These are phyloP conservation scores for Parietaria judaica DNA, from an alignment of 306 rosid species.

Conservation along the genomic window DNA sequence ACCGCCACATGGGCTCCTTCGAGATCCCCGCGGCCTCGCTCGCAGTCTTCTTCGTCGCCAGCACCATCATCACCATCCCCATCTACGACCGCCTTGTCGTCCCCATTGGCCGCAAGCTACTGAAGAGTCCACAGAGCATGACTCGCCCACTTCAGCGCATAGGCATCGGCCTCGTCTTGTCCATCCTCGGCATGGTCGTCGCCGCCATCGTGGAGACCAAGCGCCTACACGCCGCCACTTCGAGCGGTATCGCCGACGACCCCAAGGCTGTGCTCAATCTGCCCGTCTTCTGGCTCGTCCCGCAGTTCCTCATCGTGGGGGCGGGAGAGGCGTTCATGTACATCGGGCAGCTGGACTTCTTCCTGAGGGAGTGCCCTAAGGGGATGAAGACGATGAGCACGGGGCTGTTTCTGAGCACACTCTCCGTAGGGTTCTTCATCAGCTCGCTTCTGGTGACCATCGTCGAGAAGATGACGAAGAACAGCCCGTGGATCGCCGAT, in stretches of 20 bases:
- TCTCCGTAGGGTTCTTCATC: conserved; percentile 68
- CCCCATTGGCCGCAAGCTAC: conserved; percentile 34
- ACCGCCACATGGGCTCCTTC: conserved; percentile 62
- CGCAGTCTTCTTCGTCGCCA: conserved; percentile 67
- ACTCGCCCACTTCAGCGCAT: conserved; percentile 60
- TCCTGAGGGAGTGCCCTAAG: conserved; percentile 73
- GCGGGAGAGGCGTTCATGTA: conserved; percentile 78
- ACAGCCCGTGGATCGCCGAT: conserved; percentile 68
- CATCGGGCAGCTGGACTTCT: conserved; percentile 75
- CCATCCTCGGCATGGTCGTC: conserved; percentile 48
- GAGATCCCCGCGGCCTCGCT: conserved; percentile 71
- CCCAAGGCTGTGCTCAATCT: conserved; percentile 31
- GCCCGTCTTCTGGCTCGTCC: conserved; percentile 71
- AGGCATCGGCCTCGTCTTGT: conserved; percentile 53
- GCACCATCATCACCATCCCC: conserved; percentile 64
- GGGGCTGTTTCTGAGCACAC: conserved; percentile 72
- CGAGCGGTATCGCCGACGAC: conserved; percentile 25
- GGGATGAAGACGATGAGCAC: conserved; percentile 97
- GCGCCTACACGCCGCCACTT: conserved; percentile 34
- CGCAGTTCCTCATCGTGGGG: conserved; percentile 79
- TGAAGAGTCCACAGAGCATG: conserved; percentile 45
- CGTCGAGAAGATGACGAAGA: conserved; percentile 52
- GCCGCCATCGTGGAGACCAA: conserved; percentile 50
- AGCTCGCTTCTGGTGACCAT: conserved; percentile 61
- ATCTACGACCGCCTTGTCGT: conserved; percentile 51